Conservation (phyloP, 2,329 filamentous ascomycete species). For the Epicoccum sorghinum region DNA sequence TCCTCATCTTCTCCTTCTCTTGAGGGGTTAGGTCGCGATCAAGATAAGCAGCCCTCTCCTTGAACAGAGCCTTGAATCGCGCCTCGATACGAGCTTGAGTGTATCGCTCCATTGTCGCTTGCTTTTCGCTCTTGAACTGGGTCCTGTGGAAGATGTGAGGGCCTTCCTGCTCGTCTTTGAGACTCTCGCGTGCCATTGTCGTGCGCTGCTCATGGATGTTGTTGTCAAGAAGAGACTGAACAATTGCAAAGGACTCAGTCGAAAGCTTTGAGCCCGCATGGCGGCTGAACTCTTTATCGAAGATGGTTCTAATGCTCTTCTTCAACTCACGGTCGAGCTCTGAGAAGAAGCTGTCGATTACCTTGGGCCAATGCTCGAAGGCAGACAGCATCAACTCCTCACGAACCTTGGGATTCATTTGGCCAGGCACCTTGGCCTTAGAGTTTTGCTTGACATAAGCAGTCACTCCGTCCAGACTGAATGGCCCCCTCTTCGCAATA, state of each 20-base stretch:
- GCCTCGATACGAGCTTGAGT: constrained; percentile 27
- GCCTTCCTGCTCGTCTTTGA: constrained; percentile 42
- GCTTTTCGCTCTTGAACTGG: constrained; percentile 25
- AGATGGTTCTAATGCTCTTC: constrained; percentile 22
- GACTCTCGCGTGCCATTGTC: constrained; percentile 29
- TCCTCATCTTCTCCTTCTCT: constrained; percentile 38
- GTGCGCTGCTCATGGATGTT: constrained; percentile 35
- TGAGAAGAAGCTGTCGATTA: constrained; percentile 36
- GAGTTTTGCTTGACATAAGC: constrained; percentile 32
- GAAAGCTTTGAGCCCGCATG: constrained; percentile 37
- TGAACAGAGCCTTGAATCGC: constrained; percentile 35
- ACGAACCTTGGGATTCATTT: constrained; percentile 44
- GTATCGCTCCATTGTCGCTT: constrained; percentile 27
- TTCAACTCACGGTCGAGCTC: constrained; percentile 21
- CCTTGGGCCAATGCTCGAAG: constrained; percentile 38
- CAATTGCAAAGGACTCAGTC: constrained; percentile 25
- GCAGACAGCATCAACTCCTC: constrained; percentile 38
- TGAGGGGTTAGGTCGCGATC: constrained; percentile 17
- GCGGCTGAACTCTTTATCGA: constrained; percentile 36
- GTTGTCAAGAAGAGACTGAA: constrained; percentile 31
- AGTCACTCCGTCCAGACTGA: constrained; percentile 41
- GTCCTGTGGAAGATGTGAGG: constrained; percentile 44
- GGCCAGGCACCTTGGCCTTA: constrained; percentile 38
- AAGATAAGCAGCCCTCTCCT: constrained; percentile 22
- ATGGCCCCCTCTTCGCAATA: constrained; percentile 18